These are phyloP conservation scores for Pythium phragmitis DNA, from an alignment of 352 stramenopile species.

Conservation along the genomic window DNA sequence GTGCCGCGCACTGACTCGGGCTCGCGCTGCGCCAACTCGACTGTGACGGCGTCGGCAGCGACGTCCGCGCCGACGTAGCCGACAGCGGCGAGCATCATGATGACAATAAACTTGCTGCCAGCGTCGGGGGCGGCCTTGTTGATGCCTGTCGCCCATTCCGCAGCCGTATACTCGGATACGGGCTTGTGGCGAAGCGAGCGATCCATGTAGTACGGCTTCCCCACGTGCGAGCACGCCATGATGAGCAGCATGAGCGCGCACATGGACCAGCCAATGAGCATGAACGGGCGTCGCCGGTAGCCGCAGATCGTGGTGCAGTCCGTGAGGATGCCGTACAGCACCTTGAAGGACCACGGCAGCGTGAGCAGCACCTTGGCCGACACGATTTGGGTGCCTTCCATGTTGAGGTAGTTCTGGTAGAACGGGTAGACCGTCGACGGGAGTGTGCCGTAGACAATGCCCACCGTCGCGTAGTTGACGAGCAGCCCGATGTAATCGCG, in stretches of 20 bases:
- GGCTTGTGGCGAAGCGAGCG: not conserved
- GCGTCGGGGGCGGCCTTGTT: conserved; percentile 8
- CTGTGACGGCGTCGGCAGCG: conserved; percentile 21
- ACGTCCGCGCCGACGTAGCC: conserved; percentile 30
- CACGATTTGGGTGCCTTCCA: not conserved
- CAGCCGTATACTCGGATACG: not conserved
- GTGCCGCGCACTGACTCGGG: conserved; percentile 23
- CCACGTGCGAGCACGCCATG: conserved; percentile 11
- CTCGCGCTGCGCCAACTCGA: conserved; percentile 30
- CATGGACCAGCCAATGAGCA: not conserved
- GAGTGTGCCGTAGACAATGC: not conserved
- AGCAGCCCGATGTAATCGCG: not conserved
- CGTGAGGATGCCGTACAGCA: not conserved
- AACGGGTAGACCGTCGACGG: not conserved
- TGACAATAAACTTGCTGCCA: conserved; percentile 14
- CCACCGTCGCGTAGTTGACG: not conserved
- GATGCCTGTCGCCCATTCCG: conserved; percentile 4
- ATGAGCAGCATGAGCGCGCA: conserved; percentile 2
- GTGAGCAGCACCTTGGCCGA: not conserved
- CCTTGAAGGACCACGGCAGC: not conserved
- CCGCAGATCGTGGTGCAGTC: not conserved
- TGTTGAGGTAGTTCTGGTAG: not conserved
- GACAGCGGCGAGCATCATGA: conserved; percentile 24
- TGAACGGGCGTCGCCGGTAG: conserved; percentile 4
- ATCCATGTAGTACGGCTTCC: conserved; percentile 19